Conservation (phyloP, 73 alveolate species). For the Vitrella brassicaformis region DNA sequence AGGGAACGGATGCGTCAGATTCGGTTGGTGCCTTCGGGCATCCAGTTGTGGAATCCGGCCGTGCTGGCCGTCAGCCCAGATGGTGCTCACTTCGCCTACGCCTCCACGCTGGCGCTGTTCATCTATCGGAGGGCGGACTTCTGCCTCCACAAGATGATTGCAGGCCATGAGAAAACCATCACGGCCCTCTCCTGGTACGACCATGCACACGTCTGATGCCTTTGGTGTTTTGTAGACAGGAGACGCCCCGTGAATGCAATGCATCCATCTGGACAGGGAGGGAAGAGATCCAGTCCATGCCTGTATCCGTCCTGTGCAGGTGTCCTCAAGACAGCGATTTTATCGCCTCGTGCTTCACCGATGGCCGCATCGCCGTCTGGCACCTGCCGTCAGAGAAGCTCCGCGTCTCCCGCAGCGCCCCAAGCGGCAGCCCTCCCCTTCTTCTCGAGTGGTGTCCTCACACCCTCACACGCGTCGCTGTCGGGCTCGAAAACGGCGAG, state of each 20-base stretch:
- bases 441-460: neutral
- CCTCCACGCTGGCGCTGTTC: slow-evolving; percentile 53
- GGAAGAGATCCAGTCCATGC: slow-evolving; percentile 8
- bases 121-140: slow-evolving; percentile 15
- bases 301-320: slow-evolving; percentile 27
- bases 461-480: neutral
- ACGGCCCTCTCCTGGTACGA: slow-evolving; percentile 30
- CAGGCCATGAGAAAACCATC: slow-evolving; percentile 42
- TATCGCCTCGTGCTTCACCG: slow-evolving; percentile 20
- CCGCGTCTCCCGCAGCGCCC: no score
- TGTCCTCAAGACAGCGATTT: slow-evolving; percentile 17
- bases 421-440: no score
- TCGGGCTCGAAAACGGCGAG: neutral
- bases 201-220: slow-evolving; percentile 7
- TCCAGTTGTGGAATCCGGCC: slow-evolving; percentile 40
- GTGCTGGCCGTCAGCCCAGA: slow-evolving; percentile 41
- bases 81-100: slow-evolving; percentile 44
- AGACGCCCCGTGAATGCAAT: slow-evolving; percentile 11
- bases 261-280: slow-evolving; percentile 12
- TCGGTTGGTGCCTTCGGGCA: slow-evolving; percentile 45
- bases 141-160: slow-evolving; percentile 31
- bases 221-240: slow-evolving; percentile 2
- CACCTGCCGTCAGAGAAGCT: neutral
- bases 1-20: slow-evolving; percentile 12
- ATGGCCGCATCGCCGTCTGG: slow-evolving; percentile 20